phyloP scores from a whole-genome alignment of 495 filamentous ascomycete species.

The Aspergillus panamensis region DNA sequence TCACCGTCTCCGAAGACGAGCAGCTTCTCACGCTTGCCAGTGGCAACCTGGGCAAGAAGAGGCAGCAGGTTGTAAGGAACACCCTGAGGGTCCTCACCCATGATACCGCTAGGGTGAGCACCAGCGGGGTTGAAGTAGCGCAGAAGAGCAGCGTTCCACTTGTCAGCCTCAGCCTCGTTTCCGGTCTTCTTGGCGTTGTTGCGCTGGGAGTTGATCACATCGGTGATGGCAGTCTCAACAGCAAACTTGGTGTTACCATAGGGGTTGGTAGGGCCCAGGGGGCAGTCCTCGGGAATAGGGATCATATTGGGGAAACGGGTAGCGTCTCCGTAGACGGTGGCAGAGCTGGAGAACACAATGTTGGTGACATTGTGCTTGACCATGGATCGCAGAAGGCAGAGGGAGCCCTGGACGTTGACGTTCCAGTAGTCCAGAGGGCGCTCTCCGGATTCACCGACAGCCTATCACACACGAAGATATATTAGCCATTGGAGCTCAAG shows the following conservation, averaged over 20 bases:
- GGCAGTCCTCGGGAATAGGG: slow-evolving; percentile 95
- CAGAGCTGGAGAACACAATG: slow-evolving; percentile 96
- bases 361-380: slow-evolving; percentile 83
- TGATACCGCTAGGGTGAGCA: slow-evolving; percentile 91
- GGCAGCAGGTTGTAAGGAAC: slow-evolving; percentile 95
- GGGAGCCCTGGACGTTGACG: slow-evolving; percentile 91
- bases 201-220: slow-evolving; percentile 83
- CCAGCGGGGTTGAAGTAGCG: slow-evolving; percentile 98
- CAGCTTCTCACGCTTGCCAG: slow-evolving; percentile 91
- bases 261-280: slow-evolving; percentile 92
- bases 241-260: slow-evolving; percentile 94
- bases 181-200: slow-evolving; percentile 77
- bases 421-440: slow-evolving; percentile 97
- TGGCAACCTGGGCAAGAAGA: slow-evolving; percentile 89
- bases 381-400: slow-evolving; percentile 86
- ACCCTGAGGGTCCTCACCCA: slow-evolving; percentile 97
- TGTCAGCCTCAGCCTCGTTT: slow-evolving; percentile 58
- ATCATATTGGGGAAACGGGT: slow-evolving; percentile 98
- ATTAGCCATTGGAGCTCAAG: slow-evolving; percentile 4
- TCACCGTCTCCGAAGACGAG: slow-evolving; percentile 89
- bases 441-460: slow-evolving; percentile 93
- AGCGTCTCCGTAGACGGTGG: slow-evolving; percentile 96
- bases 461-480: slow-evolving; percentile 46
- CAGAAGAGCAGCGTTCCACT: slow-evolving; percentile 91
- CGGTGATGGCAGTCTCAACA: slow-evolving; percentile 86